Conservation (phyloP, 495 filamentous ascomycete species). For the Annulohypoxylon moriforme region DNA sequence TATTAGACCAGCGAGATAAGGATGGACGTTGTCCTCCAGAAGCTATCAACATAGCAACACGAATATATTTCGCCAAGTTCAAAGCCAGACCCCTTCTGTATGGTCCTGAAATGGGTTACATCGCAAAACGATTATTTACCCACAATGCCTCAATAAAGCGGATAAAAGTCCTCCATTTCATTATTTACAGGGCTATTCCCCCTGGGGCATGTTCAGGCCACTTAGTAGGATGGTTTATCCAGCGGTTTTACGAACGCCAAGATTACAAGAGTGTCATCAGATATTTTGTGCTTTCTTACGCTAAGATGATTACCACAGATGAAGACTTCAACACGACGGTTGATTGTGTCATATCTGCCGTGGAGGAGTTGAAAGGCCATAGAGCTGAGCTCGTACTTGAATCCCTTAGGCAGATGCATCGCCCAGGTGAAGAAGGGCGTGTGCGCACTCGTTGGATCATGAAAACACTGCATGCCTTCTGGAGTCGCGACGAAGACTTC, state of each 20-base stretch:
- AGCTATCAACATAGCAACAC: slow-evolving; percentile 43
- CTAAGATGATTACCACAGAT: slow-evolving; percentile 38
- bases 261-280: slow-evolving; percentile 50
- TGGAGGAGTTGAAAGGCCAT: slow-evolving; percentile 43
- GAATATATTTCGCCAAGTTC: slow-evolving; percentile 53
- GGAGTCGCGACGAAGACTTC: slow-evolving; percentile 45
- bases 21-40: not conserved
- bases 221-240: slow-evolving; percentile 46
- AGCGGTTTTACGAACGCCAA: slow-evolving; percentile 37
- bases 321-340: slow-evolving; percentile 38
- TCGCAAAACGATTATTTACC: slow-evolving; percentile 50
- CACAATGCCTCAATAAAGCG: slow-evolving; percentile 35
- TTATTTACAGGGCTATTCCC: slow-evolving; percentile 50
- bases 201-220: slow-evolving; percentile 20
- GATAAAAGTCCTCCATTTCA: slow-evolving; percentile 26
- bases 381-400: slow-evolving; percentile 44
- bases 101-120: slow-evolving; percentile 26
- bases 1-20: slow-evolving; percentile 39
- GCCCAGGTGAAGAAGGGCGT: slow-evolving; percentile 12
- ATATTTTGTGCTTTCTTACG: slow-evolving; percentile 49
- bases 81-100: slow-evolving; percentile 34
- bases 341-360: slow-evolving; percentile 45
- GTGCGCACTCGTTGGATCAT: slow-evolving; percentile 51
- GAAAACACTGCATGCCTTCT: slow-evolving; percentile 47
- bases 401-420: slow-evolving; percentile 34